Conservation (phyloP, 345 rosid genomes). For the Corymbia maculata region DNA sequence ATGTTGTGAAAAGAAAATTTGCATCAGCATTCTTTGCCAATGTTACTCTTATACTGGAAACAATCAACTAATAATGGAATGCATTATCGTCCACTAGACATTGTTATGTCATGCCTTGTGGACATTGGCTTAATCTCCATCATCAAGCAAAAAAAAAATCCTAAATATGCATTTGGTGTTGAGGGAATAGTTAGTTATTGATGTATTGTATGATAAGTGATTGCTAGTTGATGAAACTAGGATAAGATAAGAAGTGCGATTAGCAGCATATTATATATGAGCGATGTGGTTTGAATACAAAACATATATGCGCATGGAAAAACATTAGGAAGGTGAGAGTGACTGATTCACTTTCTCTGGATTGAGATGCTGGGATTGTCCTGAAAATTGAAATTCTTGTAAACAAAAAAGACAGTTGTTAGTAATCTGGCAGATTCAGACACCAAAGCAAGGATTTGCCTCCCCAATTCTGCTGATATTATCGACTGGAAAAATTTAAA, state of each 20-base stretch:
- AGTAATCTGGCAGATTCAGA: not conserved
- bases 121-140: too few relatives aligned
- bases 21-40: too few relatives aligned
- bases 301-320: not conserved
- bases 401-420: not conserved
- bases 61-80: too few relatives aligned
- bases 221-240: not conserved
- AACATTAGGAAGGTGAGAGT: not conserved
- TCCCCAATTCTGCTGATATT: rapidly evolving
- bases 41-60: too few relatives aligned
- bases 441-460: not conserved
- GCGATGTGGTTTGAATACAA: not conserved
- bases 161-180: too few relatives aligned
- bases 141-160: too few relatives aligned
- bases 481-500: not conserved
- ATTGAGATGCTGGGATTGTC: not conserved
- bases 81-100: too few relatives aligned
- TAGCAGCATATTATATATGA: not conserved
- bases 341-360: not conserved
- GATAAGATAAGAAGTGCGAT: not conserved
- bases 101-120: too few relatives aligned
- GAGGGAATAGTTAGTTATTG: too few relatives aligned
- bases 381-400: not conserved
- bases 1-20: not conserved
- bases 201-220: too few relatives aligned